Conservation (phyloP, 345 rosid genomes). For the Psidium guajava region DNA sequence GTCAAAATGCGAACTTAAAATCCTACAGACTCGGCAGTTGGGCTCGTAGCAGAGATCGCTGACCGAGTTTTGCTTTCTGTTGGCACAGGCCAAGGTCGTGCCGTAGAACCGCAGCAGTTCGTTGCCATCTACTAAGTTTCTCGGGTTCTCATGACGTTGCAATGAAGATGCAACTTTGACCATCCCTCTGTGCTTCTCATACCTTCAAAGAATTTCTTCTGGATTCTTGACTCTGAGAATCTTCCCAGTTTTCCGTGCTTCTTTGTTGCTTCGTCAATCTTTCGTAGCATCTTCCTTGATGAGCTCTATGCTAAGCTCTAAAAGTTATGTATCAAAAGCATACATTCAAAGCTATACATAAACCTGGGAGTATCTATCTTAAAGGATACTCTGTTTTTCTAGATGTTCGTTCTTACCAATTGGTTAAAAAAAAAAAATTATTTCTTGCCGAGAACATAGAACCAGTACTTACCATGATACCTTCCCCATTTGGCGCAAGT, state of each 20-base stretch:
- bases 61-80: slow-evolving; percentile 5
- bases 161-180: slow-evolving; percentile 22
- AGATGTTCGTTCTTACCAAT: not conserved
- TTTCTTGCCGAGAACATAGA: not conserved
- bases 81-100: slow-evolving; percentile 29
- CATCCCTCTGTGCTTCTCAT: slow-evolving; percentile 29
- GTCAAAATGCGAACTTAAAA: slow-evolving; percentile 15
- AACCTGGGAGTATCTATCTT: not conserved
- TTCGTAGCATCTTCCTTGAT: slow-evolving; percentile 34
- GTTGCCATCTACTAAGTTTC: slow-evolving; percentile 40
- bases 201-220: slow-evolving; percentile 11
- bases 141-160: slow-evolving; percentile 17
- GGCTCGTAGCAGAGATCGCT: slow-evolving; percentile 25
- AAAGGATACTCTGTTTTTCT: not conserved
- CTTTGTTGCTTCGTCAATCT: slow-evolving; percentile 33
- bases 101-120: slow-evolving; percentile 40
- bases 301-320: slow-evolving; percentile 29
- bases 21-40: slow-evolving; percentile 27
- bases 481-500: not conserved
- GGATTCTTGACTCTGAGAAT: slow-evolving; percentile 33
- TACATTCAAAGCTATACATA: not conserved
- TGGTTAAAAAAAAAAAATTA: not conserved
- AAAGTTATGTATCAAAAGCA: not conserved
- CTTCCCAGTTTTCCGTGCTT: slow-evolving; percentile 14
- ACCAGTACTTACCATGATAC: not conserved